Evolutionary conservation across 2,329 filamentous ascomycete genomes (phyloP), one percentile per base, ranked within the genome.

Genomic region (Fusarium xyrophilum): DNA sequence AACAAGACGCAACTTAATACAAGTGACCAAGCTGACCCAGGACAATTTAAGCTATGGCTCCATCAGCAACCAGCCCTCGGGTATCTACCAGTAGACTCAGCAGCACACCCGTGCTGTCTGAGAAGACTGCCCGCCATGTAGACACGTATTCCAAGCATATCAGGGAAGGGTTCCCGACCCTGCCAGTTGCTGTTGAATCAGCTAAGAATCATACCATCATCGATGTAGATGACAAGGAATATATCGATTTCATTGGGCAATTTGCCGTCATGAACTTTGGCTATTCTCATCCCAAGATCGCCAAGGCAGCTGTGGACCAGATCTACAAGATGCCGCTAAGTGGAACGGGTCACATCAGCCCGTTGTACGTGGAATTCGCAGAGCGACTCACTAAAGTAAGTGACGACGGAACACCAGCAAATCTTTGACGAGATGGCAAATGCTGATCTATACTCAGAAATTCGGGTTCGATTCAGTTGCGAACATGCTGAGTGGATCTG

Each of bases 181-280:
- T 43, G 3, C 40, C 23, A 19, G 28, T 48, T 10, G 46, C 17
- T 12, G 30, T 35, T 33, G 21, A 48, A 33, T 48, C 21, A 19
- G 46, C 46, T 4, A 23, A 33, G 21, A 21, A 12, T 11, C 30
- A 48, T 17, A 48, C 5, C 5, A 35, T 48, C 21, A 35, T 17
- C 12, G 46, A 48, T 14, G 7, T 35, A 19, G 21, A 48, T 23
- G 46, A 30, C 2, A 48, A 35, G 14, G n/a, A 48, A 13, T 48
- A 48, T 11, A 48, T 48, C 15, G 30, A 48, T 6, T 48, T 48
- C 3, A 48, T 48, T 17, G 30, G 46, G 3, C 46, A 48, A 25
- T 48, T 35, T 10, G 30, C 46, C 6, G 46, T 48, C 30, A 48
- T 48, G 46, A 48, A 48, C 30, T 48, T 35, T n/a, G 46, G 46